Base-by-base conservation (phyloP, 1,139 yeast species). In the Pichia sp. region DNA sequence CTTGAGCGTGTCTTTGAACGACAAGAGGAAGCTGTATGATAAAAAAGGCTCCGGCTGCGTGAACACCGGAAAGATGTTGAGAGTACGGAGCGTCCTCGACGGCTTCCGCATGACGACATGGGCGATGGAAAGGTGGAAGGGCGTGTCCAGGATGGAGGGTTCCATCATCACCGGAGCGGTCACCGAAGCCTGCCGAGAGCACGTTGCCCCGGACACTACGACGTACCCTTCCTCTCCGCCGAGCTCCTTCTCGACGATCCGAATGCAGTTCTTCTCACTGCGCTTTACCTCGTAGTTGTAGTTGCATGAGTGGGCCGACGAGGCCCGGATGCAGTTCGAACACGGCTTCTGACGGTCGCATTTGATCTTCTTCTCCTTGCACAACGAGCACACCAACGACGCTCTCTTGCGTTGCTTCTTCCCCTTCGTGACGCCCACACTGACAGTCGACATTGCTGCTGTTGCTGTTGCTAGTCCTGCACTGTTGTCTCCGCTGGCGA, bases 341-440 rank as follows among this genome's bases (percentile, higher is more conserved):
- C 58, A 55, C 21, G 52, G 58, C 12, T 36, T 36, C 9, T 41
- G 31, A 22, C 52, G 49, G 34, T 55, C 55, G 43, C 57, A 54
- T 46, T 54, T 55, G 28, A 54, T 52, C 34, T 55, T 54, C 31
- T 52, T 55, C 22, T 39, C 37, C 10, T 53, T 41, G 26, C 58
- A 55, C 40, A 42, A 28, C 6, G 45, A 23, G 21, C 58, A 55
- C 13, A 49, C 55, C 19, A 43, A 23, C 18, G 50, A 34, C 18
- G 39, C 41, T 21, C 55, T 46, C 18, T 53, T 46, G 22, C 58
- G 25, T 8, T 22, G 44, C 19, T 49, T 53, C 46, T 47, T 49
- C 12, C 36, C 4, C 19, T 43, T 43, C 4, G 25, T 19, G 4
- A 41, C 21, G 7, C 9, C 44, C n/a, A 31, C 37, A 31, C 16